These are phyloP conservation scores for Cyclostephanos tholiformis DNA, from an alignment of 108 stramenopile species.

Conservation along the genomic window DNA sequence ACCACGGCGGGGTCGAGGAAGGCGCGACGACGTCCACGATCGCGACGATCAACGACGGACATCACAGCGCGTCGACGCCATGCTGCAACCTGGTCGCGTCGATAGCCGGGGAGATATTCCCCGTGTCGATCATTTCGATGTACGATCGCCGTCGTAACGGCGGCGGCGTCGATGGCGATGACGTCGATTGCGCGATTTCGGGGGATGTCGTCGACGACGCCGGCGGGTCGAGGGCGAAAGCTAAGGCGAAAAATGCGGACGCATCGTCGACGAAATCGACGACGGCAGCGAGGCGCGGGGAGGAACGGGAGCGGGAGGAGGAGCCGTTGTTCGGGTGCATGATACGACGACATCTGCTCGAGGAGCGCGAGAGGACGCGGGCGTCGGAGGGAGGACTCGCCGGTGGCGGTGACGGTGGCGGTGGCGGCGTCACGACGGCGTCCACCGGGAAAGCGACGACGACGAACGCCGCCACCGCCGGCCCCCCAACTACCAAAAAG, in stretches of 20 bases:
- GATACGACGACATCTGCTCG: slow-evolving; percentile 10
- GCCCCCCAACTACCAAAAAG: slow-evolving; percentile 2
- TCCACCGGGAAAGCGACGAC: neutral
- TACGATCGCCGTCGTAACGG: neutral
- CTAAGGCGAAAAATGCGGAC: neutral
- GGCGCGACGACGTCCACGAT: neutral
- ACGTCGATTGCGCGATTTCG: neutral
- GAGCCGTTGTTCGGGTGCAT: slow-evolving; percentile 16
- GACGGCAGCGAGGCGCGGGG: neutral
- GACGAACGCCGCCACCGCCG: neutral
- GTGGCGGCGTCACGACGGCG: neutral
- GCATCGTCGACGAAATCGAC: neutral
- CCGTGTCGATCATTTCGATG: neutral
- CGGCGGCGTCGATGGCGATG: neutral
- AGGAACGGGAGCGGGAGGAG: slow-evolving; percentile 8
- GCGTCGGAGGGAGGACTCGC: neutral
- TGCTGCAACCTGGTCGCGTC: slow-evolving; percentile 9
- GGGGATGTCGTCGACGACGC: neutral
- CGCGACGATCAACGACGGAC: neutral
- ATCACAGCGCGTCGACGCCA: neutral
- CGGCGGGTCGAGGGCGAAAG: no score
- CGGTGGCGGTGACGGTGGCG: neutral
- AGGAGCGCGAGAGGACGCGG: slow-evolving; percentile 18
- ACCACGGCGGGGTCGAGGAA: no score
- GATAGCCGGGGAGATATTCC: slow-evolving; percentile 16